These are phyloP conservation scores for Backusella mclennaniae DNA, from an alignment of 192 early-diverging fungal species.

Conservation along the genomic window DNA sequence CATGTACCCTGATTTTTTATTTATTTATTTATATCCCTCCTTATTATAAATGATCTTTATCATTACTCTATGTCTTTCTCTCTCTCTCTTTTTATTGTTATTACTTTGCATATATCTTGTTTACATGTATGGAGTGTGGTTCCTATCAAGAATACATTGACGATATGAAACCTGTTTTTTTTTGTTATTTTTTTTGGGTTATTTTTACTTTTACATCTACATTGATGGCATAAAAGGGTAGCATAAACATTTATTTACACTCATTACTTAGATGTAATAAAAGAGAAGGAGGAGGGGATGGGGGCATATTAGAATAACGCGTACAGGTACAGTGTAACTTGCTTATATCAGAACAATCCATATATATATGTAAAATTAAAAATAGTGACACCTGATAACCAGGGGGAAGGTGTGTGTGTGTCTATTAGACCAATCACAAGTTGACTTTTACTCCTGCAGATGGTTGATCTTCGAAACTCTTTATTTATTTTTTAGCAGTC, in stretches of 20 bases:
- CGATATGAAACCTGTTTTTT: not conserved
- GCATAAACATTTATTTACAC: not conserved
- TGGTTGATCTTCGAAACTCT: constrained; percentile 2
- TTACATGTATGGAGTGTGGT: not conserved
- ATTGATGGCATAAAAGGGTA: not conserved
- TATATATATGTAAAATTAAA: constrained; percentile 3
- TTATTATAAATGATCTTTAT: not conserved
- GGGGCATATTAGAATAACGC: not conserved
- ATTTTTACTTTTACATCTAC: too few species aligned
- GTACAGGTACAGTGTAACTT: not conserved
- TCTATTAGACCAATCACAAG: not conserved
- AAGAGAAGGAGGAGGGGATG: not conserved
- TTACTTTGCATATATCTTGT: not conserved
- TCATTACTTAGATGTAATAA: not conserved
- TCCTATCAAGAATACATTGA: not conserved
- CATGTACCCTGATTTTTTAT: not conserved
- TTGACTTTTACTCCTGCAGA: not conserved
- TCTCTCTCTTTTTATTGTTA: not conserved
- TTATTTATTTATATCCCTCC: not conserved
- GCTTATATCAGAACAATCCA: not conserved
- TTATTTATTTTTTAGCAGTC: not conserved
- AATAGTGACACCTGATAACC: not conserved
- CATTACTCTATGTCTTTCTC: not conserved
- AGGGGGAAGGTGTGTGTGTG: not conserved
- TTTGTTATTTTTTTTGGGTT: not conserved